phyloP scores from a whole-genome alignment of 2,329 filamentous ascomycete genomes.

The Lojkania enalia region DNA sequence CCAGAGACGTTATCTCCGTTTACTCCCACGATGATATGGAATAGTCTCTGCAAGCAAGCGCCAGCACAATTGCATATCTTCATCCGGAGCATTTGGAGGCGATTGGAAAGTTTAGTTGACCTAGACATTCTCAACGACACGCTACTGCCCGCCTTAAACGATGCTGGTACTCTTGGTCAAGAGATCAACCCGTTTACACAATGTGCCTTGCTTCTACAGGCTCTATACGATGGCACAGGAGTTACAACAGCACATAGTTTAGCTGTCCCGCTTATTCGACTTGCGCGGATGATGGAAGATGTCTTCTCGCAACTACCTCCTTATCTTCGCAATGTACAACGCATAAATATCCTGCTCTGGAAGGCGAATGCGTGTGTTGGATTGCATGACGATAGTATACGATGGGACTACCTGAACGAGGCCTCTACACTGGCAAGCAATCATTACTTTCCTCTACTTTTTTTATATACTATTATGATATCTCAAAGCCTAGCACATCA shows the following conservation, averaged over 20 bases:
- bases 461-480: constrained; percentile 36
- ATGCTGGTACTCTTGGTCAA: neutral
- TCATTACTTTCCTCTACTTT: constrained; percentile 29
- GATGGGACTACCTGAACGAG: constrained; percentile 29
- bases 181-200: neutral
- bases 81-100: constrained; percentile 25
- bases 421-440: constrained; percentile 17
- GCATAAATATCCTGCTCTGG: constrained; percentile 31
- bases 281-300: constrained; percentile 33
- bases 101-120: constrained; percentile 20
- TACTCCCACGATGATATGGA: constrained; percentile 29
- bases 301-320: constrained; percentile 24
- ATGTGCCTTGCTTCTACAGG: constrained; percentile 14
- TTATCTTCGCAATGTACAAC: constrained; percentile 27
- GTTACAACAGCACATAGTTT: constrained; percentile 29
- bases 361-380: constrained; percentile 33
- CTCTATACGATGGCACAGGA: constrained; percentile 31
- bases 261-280: constrained; percentile 33
- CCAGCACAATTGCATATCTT: constrained; percentile 22
- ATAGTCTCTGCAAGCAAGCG: constrained; percentile 27
- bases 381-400: constrained; percentile 15
- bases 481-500: constrained; percentile 33
- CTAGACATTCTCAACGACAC: constrained; percentile 23
- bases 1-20: constrained; percentile 13
- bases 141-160: constrained; percentile 28